Evolutionary conservation across 495 filamentous ascomycete genomes (phyloP), one percentile per base, ranked within the genome.

Genomic region (Opeltia flavorubescens): DNA sequence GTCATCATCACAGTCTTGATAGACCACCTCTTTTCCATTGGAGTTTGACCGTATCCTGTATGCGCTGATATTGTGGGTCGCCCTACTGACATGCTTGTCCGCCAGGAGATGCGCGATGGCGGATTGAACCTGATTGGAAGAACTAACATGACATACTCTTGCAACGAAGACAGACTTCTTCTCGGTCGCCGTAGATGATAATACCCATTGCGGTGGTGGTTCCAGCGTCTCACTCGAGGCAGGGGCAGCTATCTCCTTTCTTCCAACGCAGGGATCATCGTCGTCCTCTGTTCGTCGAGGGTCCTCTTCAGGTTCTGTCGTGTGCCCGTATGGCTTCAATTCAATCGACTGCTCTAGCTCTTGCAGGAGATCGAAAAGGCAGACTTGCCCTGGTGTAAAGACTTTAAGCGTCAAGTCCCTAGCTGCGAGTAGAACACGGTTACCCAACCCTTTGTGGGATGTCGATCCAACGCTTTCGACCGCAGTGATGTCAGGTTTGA

Each of bases 1-100:
- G 58, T 98, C 91, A 59, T 96, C 91, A 54, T 98, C 81, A 58
- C 81, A 94, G 63, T 98, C 91, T 60, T 95, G 86, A 48, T 78
- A 83, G 29, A 70, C 71, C 17, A 80, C 74, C 50, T 71, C 71
- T 0, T 65, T 59, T 5, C 60, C 55, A 28, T 72, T 63, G 30
- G 11, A 33, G n/a, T 27, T 18, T 17, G 47, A 47, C 11, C 20
- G 25, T 18, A 83, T 80, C 5, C 78, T 69, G 70, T 76, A 82
- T 26, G 80, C 80, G 23, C 68, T 73, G 51, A 95, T 95, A 61
- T 95, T 96, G 62, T 98, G 91, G 48, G 89, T 89, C 8, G 91
- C 91, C 33, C 74, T 75, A 8, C 85, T 78, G 33, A 82, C 80
- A 51, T 81, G 83, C 64, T 84, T 89, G 63, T 96, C 86, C 0